These are phyloP conservation scores for Cutaneotrichosporon curvatum DNA, from an alignment of 1,284 basidiomycete species.

Conservation along the genomic window DNA sequence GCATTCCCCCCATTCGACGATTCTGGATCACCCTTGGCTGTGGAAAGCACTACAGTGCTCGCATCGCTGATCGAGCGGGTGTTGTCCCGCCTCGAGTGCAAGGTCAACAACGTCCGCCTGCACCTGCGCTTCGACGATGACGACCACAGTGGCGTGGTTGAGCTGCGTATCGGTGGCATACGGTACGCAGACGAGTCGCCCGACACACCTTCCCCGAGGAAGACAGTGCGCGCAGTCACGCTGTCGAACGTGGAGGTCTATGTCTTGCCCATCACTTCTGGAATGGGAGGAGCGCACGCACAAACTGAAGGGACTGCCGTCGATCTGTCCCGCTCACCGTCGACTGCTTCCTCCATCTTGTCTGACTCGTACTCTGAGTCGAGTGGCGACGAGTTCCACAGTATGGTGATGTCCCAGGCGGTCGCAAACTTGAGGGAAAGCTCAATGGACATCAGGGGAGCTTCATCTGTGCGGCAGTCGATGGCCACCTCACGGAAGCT, in stretches of 20 bases:
- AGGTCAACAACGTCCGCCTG: slow-evolving; percentile 61
- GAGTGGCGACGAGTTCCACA: slow-evolving; percentile 24
- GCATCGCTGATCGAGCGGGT: slow-evolving; percentile 75
- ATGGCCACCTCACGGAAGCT: background rate
- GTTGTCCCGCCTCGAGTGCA: slow-evolving; percentile 71
- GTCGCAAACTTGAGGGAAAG: slow-evolving; percentile 48
- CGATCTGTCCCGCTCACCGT: background rate
- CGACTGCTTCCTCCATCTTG: slow-evolving; percentile 21
- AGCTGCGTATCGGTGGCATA: slow-evolving; percentile 37
- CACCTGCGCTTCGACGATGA: slow-evolving; percentile 32
- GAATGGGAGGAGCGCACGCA: too few species aligned
- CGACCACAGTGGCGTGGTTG: slow-evolving; percentile 26
- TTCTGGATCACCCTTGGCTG: slow-evolving; percentile 1
- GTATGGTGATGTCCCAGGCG: slow-evolving; percentile 49
- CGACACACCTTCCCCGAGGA: slow-evolving; percentile 4
- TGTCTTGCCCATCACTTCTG: slow-evolving; percentile 11
- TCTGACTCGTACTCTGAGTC: slow-evolving; percentile 3
- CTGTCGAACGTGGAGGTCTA: slow-evolving; percentile 24
- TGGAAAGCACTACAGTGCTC: slow-evolving; percentile 64
- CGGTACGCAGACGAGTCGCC: slow-evolving; percentile 38
- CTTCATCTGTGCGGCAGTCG: too few species aligned
- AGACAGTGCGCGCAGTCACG: slow-evolving; percentile 22
- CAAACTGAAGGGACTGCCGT: too few species aligned
- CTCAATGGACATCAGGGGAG: background rate
- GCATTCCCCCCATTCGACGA: slow-evolving; percentile 26